These are phyloP conservation scores for Trichoderma arundinaceum DNA, from an alignment of 2,329 filamentous ascomycete genomes.

Conservation along the genomic window DNA sequence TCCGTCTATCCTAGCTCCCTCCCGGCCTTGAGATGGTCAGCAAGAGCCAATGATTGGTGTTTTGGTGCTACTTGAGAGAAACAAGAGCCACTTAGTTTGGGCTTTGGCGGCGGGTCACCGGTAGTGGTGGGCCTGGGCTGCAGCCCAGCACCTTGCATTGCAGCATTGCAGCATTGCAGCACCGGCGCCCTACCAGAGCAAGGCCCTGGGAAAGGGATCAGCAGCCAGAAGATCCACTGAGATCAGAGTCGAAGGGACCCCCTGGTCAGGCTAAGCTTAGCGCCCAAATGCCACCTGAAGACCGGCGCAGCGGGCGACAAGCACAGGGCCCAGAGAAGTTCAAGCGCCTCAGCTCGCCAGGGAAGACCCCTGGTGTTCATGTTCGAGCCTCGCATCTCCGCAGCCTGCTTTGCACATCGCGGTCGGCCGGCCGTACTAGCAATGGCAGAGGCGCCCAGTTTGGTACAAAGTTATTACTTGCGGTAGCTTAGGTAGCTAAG, in stretches of 20 bases:
- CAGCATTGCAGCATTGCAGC: constrained; percentile 29
- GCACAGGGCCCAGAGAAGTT: constrained; percentile 15
- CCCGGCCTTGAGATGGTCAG: constrained; percentile 6
- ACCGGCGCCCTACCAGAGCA: not conserved
- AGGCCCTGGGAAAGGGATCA: constrained; percentile 26
- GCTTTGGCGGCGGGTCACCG: constrained; percentile 31
- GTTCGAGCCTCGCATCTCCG: not conserved
- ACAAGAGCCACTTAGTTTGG: constrained; percentile 24
- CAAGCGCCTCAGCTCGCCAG: constrained; percentile 30
- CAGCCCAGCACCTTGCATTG: constrained; percentile 29
- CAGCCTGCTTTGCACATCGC: not conserved
- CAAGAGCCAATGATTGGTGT: constrained; percentile 15
- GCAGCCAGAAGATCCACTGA: constrained; percentile 24
- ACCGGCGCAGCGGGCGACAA: constrained; percentile 16
- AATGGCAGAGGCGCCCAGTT: not conserved
- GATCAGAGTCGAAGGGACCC: constrained; percentile 17
- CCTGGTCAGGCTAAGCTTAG: constrained; percentile 23
- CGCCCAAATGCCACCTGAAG: constrained; percentile 31
- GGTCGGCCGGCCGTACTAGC: not conserved
- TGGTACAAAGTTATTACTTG: not conserved
- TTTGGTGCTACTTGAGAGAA: constrained; percentile 4
- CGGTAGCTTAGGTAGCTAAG: not conserved
- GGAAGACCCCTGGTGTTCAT: constrained; percentile 21
- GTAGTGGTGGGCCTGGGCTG: constrained; percentile 18
- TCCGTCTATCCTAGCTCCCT: constrained; percentile 24